phyloP scores from a whole-genome alignment of 306 rosid genomes.

The Dryas drummondii region DNA sequence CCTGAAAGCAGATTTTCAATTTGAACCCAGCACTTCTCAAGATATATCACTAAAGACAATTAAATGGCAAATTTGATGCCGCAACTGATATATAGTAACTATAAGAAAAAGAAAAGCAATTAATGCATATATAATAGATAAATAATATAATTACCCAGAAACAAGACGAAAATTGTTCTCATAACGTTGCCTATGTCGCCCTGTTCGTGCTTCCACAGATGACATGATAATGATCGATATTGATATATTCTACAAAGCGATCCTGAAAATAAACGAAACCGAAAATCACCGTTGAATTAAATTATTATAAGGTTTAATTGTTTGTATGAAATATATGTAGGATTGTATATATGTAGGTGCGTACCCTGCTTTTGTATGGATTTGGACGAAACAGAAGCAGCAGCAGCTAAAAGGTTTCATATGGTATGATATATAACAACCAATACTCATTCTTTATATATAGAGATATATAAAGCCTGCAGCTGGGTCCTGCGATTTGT shows the following conservation, averaged over 20 bases:
- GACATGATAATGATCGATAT: slow-evolving; percentile 39
- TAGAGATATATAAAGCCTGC: too few relatives aligned
- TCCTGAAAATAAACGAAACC: slow-evolving; percentile 8
- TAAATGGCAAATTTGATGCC: neutral
- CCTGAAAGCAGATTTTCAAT: too few relatives aligned
- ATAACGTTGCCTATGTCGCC: slow-evolving; percentile 76
- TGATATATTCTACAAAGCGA: neutral
- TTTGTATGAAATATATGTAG: too few relatives aligned
- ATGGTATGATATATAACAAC: neutral
- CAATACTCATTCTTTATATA: neutral
- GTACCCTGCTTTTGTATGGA: neutral
- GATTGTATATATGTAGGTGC: neutral
- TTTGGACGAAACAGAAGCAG: slow-evolving; percentile 1
- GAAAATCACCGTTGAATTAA: neutral
- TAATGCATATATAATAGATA: neutral
- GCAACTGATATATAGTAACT: neutral
- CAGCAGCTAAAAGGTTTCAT: neutral
- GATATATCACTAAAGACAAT: too few relatives aligned
- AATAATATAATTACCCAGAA: slow-evolving; percentile 51
- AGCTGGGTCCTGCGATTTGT: too few relatives aligned
- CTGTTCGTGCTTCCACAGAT: slow-evolving; percentile 52
- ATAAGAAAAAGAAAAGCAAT: neutral
- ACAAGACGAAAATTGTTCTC: slow-evolving; percentile 73
- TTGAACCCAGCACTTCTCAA: too few relatives aligned
- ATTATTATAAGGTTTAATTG: too few relatives aligned